Percentiles rank a stretch among this genome's conserved stretches.
phyloP scores from a whole-genome alignment of 2,329 filamentous ascomycete genomes.

The Trichoderma aggressivum region DNA sequence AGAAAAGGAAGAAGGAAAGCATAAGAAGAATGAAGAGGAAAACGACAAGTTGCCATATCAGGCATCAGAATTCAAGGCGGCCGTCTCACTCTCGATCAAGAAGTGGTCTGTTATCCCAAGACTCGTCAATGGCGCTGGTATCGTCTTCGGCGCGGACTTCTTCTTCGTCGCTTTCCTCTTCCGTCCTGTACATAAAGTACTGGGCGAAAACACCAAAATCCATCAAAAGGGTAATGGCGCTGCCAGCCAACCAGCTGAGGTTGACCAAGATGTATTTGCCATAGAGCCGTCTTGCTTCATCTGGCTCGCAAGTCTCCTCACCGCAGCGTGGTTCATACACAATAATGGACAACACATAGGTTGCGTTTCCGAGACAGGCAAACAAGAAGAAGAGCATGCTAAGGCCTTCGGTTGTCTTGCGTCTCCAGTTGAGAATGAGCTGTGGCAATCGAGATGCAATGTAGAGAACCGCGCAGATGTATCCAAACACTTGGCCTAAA shows the following conservation, averaged over 20 bases:
- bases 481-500: slow-evolving; percentile 87
- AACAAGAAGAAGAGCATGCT: slow-evolving; percentile 95
- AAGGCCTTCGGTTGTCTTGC: slow-evolving; percentile 90
- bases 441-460: slow-evolving; percentile 88
- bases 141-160: slow-evolving; percentile 28
- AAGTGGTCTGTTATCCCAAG: slow-evolving; percentile 42
- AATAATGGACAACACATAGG: slow-evolving; percentile 87
- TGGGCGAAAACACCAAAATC: slow-evolving; percentile 87
- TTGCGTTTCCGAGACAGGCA: slow-evolving; percentile 91
- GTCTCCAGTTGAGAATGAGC: slow-evolving; percentile 83
- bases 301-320: slow-evolving; percentile 53
- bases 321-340: slow-evolving; percentile 77
- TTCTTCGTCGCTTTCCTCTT: slow-evolving; percentile 30
- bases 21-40: not conserved
- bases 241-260: slow-evolving; percentile 84
- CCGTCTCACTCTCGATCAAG: slow-evolving; percentile 28
- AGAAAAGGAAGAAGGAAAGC: not conserved
- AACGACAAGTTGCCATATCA: not conserved
- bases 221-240: slow-evolving; percentile 78
- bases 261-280: slow-evolving; percentile 84
- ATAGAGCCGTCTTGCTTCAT: slow-evolving; percentile 67
- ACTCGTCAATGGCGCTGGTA: slow-evolving; percentile 23
- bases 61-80: not conserved
- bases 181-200: slow-evolving; percentile 76
- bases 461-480: slow-evolving; percentile 85